These are phyloP conservation scores for Thielaviopsis populi DNA, from an alignment of 2,329 filamentous ascomycete genomes.

Conservation along the genomic window DNA sequence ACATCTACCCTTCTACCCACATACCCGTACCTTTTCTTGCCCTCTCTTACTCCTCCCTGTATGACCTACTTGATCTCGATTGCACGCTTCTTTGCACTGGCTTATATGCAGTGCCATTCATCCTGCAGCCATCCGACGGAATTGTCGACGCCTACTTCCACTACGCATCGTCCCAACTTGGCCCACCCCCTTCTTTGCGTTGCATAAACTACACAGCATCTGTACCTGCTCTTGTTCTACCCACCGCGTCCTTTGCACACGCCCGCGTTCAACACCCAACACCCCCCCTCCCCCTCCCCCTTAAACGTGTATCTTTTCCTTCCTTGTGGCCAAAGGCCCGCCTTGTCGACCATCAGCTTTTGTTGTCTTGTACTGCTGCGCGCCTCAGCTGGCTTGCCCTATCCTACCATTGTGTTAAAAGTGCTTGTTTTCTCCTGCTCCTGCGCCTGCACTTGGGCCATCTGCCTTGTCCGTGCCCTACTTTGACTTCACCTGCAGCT, in stretches of 20 bases:
- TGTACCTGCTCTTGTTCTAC: not conserved
- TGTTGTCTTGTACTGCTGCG: not conserved
- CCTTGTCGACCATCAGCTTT: not conserved
- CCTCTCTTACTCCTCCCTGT: not conserved
- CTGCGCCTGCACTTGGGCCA: conserved; percentile 4
- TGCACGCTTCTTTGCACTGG: not conserved
- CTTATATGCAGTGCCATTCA: not conserved
- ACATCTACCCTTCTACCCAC: too few relatives aligned
- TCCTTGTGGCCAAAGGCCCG: not conserved
- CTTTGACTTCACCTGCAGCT: conserved; percentile 3
- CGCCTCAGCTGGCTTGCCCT: not conserved
- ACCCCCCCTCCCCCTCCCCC: too few relatives aligned
- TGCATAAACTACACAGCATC: not conserved
- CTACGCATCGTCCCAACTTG: conserved; percentile 3
- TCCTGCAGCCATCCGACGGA: not conserved
- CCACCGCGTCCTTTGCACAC: not conserved
- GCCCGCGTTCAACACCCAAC: not conserved
- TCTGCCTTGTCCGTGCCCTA: not conserved
- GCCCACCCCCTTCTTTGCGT: conserved; percentile 1
- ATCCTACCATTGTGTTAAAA: not conserved
- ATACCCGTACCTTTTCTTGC: too few relatives aligned
- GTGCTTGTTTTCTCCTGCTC: not conserved
- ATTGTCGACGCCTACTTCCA: not conserved
- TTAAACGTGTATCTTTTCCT: not conserved
- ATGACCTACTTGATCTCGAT: not conserved